Evolutionary conservation across 768 basidiomycete species (phyloP).

Genomic region (Termitomyces sp.): DNA sequence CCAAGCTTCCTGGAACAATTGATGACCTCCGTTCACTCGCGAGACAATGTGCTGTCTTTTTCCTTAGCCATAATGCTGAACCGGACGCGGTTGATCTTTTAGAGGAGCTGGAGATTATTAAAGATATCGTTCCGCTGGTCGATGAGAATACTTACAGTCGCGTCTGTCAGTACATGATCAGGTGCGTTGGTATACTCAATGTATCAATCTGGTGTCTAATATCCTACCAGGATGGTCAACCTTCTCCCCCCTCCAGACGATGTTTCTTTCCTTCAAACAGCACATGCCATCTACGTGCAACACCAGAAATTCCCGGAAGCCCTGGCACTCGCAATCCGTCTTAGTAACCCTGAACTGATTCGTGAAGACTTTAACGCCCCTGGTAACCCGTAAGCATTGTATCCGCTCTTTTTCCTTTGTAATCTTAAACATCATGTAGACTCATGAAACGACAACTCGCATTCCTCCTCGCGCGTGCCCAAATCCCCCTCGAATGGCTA

Average conservation of each 20-base stretch:
- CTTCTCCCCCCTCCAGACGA: conserved; percentile 94
- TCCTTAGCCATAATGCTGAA: conserved; percentile 93
- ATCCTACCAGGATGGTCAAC: conserved; percentile 65
- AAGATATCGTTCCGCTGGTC: conserved; percentile 70
- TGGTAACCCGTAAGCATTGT: conserved; percentile 69
- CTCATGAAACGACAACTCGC: conserved; percentile 95
- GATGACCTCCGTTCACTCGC: conserved; percentile 78
- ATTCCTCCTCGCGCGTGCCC: conserved; percentile 88
- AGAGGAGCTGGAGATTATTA: conserved; percentile 89
- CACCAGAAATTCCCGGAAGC: conserved; percentile 91
- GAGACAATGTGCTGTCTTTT: conserved; percentile 82
- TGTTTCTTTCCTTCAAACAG: conserved; percentile 80
- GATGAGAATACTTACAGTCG: conserved; percentile 86
- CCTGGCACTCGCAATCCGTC: conserved; percentile 77
- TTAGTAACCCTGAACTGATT: conserved; percentile 78
- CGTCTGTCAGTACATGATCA: conserved; percentile 95
- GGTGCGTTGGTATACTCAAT: conserved; percentile 41
- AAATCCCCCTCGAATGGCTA: conserved; percentile 88
- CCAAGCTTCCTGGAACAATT: conserved; percentile 51
- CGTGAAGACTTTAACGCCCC: conserved; percentile 87
- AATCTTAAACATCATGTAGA: conserved; percentile 31
- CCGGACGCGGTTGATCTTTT: conserved; percentile 96
- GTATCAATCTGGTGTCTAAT: background rate
- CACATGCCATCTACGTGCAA: conserved; percentile 85
- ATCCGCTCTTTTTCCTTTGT: background rate